phyloP scores from a whole-genome alignment of 2,329 filamentous ascomycete genomes.

The Penicillium janthinellum region DNA sequence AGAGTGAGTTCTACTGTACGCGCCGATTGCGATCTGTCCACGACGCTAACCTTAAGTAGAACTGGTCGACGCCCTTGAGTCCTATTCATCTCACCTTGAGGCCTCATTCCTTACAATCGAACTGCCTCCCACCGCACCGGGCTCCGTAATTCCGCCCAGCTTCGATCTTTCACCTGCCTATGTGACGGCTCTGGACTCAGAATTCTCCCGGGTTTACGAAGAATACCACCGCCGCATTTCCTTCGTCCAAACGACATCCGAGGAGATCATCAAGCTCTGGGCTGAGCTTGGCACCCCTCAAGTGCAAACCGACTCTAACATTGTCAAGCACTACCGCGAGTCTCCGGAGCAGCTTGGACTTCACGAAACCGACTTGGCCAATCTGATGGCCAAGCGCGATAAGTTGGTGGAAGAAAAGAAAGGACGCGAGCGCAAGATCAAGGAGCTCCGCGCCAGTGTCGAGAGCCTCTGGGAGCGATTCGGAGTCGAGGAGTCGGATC shows the following conservation, averaged over 20 bases:
- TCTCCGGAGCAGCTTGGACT: conserved; percentile 91
- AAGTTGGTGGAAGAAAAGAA: conserved; percentile 88
- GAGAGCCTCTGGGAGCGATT: conserved; percentile 88
- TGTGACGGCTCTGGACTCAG: conserved; percentile 79
- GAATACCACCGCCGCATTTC: conserved; percentile 86
- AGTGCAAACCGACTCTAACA: conserved; percentile 82
- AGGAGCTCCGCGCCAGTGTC: conserved; percentile 75
- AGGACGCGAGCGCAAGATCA: conserved; percentile 73
- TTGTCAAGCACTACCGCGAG: conserved; percentile 87
- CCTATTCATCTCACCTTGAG: conserved; percentile 95
- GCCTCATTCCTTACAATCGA: conserved; percentile 81
- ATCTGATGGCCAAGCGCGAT: conserved; percentile 73
- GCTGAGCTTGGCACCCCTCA: conserved; percentile 93
- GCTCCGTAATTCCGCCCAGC: conserved; percentile 73
- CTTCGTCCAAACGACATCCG: conserved; percentile 71
- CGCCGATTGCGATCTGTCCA: not conserved
- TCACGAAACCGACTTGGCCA: conserved; percentile 79
- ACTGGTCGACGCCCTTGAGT: conserved; percentile 89
- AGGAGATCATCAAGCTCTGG: conserved; percentile 93
- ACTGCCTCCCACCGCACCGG: conserved; percentile 78
- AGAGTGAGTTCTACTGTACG: conserved; percentile 63
- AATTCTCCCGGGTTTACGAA: conserved; percentile 94
- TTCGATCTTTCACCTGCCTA: conserved; percentile 94
- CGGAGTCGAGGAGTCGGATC: conserved; percentile 77
- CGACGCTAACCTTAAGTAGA: conserved; percentile 57